Conservation (phyloP, 2,329 filamentous ascomycete genomes). For the Cyanodermella asteris region DNA sequence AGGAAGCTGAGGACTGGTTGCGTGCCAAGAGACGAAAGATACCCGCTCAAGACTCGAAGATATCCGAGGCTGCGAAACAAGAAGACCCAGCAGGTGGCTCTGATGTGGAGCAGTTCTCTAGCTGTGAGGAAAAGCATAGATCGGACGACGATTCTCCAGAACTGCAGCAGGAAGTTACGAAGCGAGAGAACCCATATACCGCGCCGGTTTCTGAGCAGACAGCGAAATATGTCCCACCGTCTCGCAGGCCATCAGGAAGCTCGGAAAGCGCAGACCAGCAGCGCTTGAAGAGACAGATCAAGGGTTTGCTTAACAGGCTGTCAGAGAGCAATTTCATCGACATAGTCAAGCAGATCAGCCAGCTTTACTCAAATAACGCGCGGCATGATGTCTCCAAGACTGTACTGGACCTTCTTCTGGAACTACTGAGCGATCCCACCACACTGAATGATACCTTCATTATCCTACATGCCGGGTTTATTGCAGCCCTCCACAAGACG, state of each 20-base stretch:
- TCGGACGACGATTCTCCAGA: constrained; percentile 13
- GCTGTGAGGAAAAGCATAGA: too few species aligned
- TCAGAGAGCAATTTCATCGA: constrained; percentile 78
- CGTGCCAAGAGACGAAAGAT: constrained; percentile 34
- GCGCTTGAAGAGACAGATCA: constrained; percentile 55
- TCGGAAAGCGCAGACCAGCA: constrained; percentile 44
- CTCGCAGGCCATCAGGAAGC: constrained; percentile 41
- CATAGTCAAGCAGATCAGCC: constrained; percentile 62
- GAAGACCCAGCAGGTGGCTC: neutral
- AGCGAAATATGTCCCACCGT: constrained; percentile 74
- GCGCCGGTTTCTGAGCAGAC: constrained; percentile 36
- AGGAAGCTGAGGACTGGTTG: constrained; percentile 41
- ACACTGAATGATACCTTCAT: constrained; percentile 71
- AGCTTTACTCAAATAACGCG: constrained; percentile 61
- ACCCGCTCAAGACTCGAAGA: constrained; percentile 12
- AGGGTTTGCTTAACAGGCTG: constrained; percentile 78
- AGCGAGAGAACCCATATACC: constrained; percentile 71
- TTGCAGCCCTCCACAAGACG: constrained; percentile 68
- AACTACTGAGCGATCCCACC: constrained; percentile 59
- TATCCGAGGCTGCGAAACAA: neutral
- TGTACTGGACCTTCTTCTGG: constrained; percentile 54
- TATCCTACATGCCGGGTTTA: constrained; percentile 74
- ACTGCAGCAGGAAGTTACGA: constrained; percentile 22
- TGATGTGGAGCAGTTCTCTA: constrained; percentile 5
- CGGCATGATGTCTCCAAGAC: constrained; percentile 74